Evolutionary conservation across 2,329 filamentous ascomycete species (phyloP), one percentile per base, ranked within the genome.

Genomic region (Monosporascus sp.): DNA sequence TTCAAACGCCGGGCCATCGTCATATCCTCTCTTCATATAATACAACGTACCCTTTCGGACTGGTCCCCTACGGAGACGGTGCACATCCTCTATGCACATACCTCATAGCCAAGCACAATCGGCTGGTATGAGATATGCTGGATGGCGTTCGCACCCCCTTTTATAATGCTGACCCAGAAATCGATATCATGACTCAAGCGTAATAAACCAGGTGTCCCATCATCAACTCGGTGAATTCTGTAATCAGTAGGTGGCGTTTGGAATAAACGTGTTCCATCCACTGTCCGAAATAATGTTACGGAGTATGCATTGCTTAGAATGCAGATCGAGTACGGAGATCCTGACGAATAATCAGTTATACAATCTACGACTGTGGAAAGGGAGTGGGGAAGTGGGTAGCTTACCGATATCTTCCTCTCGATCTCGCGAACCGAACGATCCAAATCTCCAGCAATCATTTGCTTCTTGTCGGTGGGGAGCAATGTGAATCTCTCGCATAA

Each of bases 371-470:
- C 48, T 38, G 7, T 11, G 3, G 9, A 17, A 11, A 5, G n/a
- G 36, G 44, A 26, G 8, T 43, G 51, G 34, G n/a, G 14, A 11
- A 22, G 22, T 17, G 51, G 34, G 6, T n/a, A 50, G 71, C 77
- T 67, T 66, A 80, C 80, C 56, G 89, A 91, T 66, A 99, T 93
- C 76, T 97, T 97, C 66, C 94, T 86, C 78, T 99, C 95, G 66
- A 99, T 94, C 73, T 97, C 90, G 63, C 91, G 77, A 52, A 97
- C 86, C 43, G 90, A 93, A 54, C 94, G 86, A 72, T 97, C 94
- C 61, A 97, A 73, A 72, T 97, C 93, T 49, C 83, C 91, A 2
- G 93, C 93, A 75, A 99, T 96, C 83, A 92, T 91, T 72, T 91
- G 86, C 79, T 97, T 96, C 77, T 90, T 92, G 65, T 97, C 93